These are phyloP conservation scores for Hymenoscyphus fructigenus DNA, from an alignment of 2,329 filamentous ascomycete species.

Conservation along the genomic window DNA sequence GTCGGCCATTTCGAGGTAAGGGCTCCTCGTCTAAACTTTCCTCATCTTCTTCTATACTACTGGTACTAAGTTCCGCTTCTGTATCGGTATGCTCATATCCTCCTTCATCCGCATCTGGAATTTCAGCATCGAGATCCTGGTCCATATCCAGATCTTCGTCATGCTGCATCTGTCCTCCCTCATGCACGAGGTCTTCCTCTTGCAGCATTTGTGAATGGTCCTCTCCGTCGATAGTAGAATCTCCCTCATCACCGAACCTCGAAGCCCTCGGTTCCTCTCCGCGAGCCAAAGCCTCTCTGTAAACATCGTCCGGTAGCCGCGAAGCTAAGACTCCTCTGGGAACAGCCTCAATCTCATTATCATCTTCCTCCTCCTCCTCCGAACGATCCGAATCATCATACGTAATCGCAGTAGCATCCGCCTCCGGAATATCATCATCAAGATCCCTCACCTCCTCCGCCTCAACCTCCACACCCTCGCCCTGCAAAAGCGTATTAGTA, in stretches of 20 bases:
- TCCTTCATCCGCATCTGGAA: slow-evolving; percentile 62
- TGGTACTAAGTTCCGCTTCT: slow-evolving; percentile 60
- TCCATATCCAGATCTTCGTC: slow-evolving; percentile 56
- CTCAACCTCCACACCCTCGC: slow-evolving; percentile 27
- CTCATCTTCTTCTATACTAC: slow-evolving; percentile 35
- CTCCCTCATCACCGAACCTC: slow-evolving; percentile 44
- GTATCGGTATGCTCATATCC: slow-evolving; percentile 79
- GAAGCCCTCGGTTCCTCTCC: slow-evolving; percentile 48
- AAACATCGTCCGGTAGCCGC: slow-evolving; percentile 59
- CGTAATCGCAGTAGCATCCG: slow-evolving; percentile 37
- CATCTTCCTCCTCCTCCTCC: slow-evolving; percentile 32
- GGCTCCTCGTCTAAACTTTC: slow-evolving; percentile 42
- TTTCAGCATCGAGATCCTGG: slow-evolving; percentile 69
- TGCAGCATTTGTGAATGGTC: slow-evolving; percentile 59
- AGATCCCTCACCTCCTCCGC: slow-evolving; percentile 58
- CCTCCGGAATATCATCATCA: slow-evolving; percentile 73
- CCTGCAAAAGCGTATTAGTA: slow-evolving; percentile 41
- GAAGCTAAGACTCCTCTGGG: slow-evolving; percentile 34
- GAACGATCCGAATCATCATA: slow-evolving; percentile 40
- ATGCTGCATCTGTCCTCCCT: slow-evolving; percentile 34
- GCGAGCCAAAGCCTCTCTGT: slow-evolving; percentile 56
- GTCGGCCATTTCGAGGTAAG: slow-evolving; percentile 15
- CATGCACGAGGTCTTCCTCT: slow-evolving; percentile 56
- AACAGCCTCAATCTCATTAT: slow-evolving; percentile 31
- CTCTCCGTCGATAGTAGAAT: slow-evolving; percentile 55